Evolutionary conservation across 169 alveolate species (phyloP), one percentile per base, ranked within the genome.

Genomic region (Eimeria maxima): DNA sequence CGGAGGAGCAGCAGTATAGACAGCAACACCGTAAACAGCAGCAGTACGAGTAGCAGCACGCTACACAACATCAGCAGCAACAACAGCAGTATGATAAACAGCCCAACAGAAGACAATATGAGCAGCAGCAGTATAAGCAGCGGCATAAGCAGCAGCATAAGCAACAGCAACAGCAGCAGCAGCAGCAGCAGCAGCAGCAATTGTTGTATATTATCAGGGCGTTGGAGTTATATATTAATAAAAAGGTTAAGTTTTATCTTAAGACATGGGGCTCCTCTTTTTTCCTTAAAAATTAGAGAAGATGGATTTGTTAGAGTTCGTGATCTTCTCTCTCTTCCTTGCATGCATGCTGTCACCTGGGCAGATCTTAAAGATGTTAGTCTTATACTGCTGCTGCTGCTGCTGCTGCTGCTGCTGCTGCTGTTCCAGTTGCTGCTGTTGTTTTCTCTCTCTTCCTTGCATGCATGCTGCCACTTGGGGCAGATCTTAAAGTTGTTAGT

Each of bases 201-300:
- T 45, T 10, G 94, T 33, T 14, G 94, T 53, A 45, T 81, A 3
- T 29, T 92, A 11, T 42, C 90, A 27, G 95, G 53, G 3, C 16
- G 95, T 10, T 42, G 92, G 55, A 44, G 84, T 14, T 92, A 92
- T 55, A 22, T 78, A 27, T 74, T 92, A 20, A 92, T 92, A 71
- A 92, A 92, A n/a, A 63, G 81, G 27, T 44, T 92, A 45, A 92
- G 78, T 60, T 92, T 92, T 81, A 92, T 92, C 27, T 65, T 92
- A n/a, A 29, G 95, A 20, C 95, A 92, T 24, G 95, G 95, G 38
- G 95, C 95, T 3, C 71, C 95, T 57, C 95, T 92, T 14, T 92
- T 92, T 81, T 42, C 74, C 13, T 71, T 92, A 33, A 81, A 65
- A 38, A 92, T 92, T n/a, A 44, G 95, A 20, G 95, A 92, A 57